Conservation (phyloP, 2,329 filamentous ascomycete species). For the Aspergillus sp. region DNA sequence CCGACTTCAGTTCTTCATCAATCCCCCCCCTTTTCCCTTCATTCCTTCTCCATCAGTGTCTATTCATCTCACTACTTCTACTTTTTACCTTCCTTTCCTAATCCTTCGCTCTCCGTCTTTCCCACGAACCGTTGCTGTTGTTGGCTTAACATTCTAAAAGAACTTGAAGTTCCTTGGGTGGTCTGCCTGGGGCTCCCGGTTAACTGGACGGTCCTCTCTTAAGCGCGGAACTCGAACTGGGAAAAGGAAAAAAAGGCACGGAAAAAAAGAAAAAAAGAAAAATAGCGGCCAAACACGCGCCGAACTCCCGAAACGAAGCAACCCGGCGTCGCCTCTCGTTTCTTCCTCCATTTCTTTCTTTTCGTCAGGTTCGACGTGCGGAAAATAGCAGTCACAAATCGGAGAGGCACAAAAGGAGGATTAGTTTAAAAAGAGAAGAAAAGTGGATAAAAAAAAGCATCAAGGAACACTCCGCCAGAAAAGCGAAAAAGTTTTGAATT, state of each 20-base stretch:
- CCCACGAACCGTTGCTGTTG: conserved; percentile 3
- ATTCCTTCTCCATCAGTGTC: conserved; percentile 6
- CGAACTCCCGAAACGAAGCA: conserved; percentile 22
- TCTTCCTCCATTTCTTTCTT: conserved; percentile 30
- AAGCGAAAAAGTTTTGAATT: conserved; percentile 17
- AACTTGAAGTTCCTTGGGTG: conserved; percentile 9
- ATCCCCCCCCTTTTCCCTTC: conserved; percentile 15
- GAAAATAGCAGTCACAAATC: conserved; percentile 23
- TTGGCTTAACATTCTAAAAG: conserved; percentile 1
- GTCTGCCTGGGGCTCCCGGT: conserved; percentile 6
- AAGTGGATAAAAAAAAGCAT: conserved; percentile 3
- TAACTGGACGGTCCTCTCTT: neutral
- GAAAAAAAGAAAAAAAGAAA: conserved; percentile 15
- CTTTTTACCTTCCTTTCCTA: conserved; percentile 12
- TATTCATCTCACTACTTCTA: conserved; percentile 4
- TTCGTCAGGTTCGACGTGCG: conserved; percentile 25
- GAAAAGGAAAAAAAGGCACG: conserved; percentile 13
- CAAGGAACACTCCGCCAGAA: conserved; percentile 13
- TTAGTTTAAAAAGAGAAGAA: conserved; percentile 15
- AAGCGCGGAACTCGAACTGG: conserved; percentile 7
- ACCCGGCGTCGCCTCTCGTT: conserved; percentile 25
- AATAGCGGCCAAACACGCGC: conserved; percentile 21
- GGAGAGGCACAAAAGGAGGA: conserved; percentile 14
- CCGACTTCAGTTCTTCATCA: conserved; percentile 31
- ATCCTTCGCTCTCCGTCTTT: conserved; percentile 9